phyloP scores from a whole-genome alignment of 257 asterid genomes.

The Striga asiatica region DNA sequence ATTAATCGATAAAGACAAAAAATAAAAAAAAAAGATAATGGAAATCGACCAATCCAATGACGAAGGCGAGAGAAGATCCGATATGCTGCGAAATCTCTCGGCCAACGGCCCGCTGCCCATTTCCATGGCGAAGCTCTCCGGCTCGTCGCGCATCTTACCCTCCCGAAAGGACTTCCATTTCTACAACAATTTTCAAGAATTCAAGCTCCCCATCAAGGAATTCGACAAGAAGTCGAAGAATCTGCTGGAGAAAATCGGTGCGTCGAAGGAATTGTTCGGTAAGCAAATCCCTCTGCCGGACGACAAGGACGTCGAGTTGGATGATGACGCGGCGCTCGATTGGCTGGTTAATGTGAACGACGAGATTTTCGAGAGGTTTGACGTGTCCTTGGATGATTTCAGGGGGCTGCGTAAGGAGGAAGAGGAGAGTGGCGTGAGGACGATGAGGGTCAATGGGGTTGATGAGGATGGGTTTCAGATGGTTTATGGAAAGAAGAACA shows the following conservation, averaged over 20 bases:
- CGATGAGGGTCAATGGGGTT: conserved; percentile 24
- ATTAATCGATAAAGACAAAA: too few species aligned
- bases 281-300: conserved; percentile 43
- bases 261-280: conserved; percentile 40
- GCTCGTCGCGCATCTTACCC: conserved; percentile 73
- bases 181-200: conserved; percentile 69
- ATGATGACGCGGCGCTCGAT: conserved; percentile 60
- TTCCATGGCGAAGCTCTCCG: conserved; percentile 61
- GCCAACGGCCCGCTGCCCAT: conserved; percentile 38
- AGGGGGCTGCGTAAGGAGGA: conserved; percentile 36
- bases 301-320: conserved; percentile 46
- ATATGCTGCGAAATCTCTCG: conserved; percentile 31
- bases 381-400: conserved; percentile 64
- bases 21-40: conserved; percentile 23
- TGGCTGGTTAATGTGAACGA: conserved; percentile 76
- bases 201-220: conserved; percentile 44
- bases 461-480: conserved; percentile 60
- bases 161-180: conserved; percentile 68
- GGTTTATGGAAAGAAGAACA: conserved; percentile 64
- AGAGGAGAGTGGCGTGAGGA: conserved; percentile 52
- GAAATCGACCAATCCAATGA: conserved; percentile 53
- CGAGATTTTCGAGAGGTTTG: conserved; percentile 57
- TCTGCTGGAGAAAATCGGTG: conserved; percentile 41
- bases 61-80: conserved; percentile 24
- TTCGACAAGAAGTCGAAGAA: conserved; percentile 40